These are phyloP conservation scores for Helianthus annuus DNA, from an alignment of 129 eudicot genomes.

Conservation along the genomic window HanXRQr2.0-SUNRISE NC_035442.2:168687789-168688288, in stretches of 20 bases:
- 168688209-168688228: conserved; percentile 46
- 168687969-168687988: conserved; percentile 69
- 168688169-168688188: conserved; percentile 74
- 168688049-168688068: conserved; percentile 60
- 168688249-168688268: conserved; percentile 81
- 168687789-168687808: conserved; percentile 30
- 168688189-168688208: conserved; percentile 56
- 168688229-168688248: conserved; percentile 48
- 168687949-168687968: conserved; percentile 65
- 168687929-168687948: conserved; percentile 78
- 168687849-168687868: conserved; percentile 51
- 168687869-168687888: conserved; percentile 81
- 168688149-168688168: conserved; percentile 83
- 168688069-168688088: conserved; percentile 79
- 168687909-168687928: conserved; percentile 58
- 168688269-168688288: conserved; percentile 72
- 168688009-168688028: conserved; percentile 44
- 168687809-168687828: conserved; percentile 45
- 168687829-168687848: conserved; percentile 50
- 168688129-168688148: conserved; percentile 68
- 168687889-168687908: conserved; percentile 63
- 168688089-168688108: conserved; percentile 62
- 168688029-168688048: conserved; percentile 46
- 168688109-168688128: conserved; percentile 52
- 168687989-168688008: conserved; percentile 45